These are phyloP conservation scores for Paxillus rubicundulus DNA, from an alignment of 768 basidiomycete species.

Conservation along the genomic window DNA sequence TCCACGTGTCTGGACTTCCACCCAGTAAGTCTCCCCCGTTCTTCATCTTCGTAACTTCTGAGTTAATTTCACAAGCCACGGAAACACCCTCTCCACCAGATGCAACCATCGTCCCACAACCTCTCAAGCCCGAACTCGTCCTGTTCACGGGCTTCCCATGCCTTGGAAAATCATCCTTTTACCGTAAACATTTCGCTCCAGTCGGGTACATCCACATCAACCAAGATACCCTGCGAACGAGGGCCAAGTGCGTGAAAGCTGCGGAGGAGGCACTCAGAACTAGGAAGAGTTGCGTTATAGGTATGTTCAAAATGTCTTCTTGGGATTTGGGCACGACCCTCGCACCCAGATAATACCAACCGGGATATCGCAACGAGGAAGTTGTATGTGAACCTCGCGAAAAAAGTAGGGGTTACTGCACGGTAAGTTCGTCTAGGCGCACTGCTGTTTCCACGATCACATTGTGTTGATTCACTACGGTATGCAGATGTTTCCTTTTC, in stretches of 20 bases:
- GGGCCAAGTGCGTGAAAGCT: constrained; percentile 69
- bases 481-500: constrained; percentile 69
- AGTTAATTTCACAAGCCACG: constrained; percentile 32
- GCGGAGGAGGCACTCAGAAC: constrained; percentile 52
- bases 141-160: constrained; percentile 63
- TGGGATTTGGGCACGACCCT: not conserved
- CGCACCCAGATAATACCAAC: constrained; percentile 83
- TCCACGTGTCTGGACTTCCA: constrained; percentile 54
- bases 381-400: constrained; percentile 68
- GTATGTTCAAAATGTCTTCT: constrained; percentile 38
- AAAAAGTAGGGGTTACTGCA: constrained; percentile 47
- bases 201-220: constrained; percentile 80
- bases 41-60: not conserved
- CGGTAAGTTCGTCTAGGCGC: constrained; percentile 41
- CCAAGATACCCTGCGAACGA: constrained; percentile 77
- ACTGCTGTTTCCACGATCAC: not conserved
- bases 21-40: constrained; percentile 16
- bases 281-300: constrained; percentile 73
- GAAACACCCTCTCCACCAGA: constrained; percentile 30
- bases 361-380: constrained; percentile 67
- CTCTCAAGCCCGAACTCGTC: constrained; percentile 44
- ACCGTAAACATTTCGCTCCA: constrained; percentile 60
- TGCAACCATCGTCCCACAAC: constrained; percentile 13
- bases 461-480: not conserved
- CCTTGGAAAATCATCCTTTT: constrained; percentile 84